Evolutionary conservation across 208 protist species (phyloP), one percentile per base, ranked within the genome.

Genomic region (Plasmodiophora brassicae): DNA sequence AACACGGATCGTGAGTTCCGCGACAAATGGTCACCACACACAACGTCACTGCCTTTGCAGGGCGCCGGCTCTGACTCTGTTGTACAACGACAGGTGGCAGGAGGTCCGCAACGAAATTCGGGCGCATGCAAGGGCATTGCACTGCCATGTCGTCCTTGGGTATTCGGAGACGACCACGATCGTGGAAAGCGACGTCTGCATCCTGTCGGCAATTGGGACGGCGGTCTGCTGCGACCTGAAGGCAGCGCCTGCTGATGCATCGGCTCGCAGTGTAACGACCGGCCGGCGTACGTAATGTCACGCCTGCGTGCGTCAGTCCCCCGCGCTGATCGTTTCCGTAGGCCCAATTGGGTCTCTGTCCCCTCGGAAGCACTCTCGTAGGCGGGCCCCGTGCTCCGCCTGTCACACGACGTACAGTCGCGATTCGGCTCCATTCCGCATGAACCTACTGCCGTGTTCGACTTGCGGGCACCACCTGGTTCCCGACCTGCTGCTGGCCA

Each of bases 91-190:
- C 41, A 78, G 65, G 65, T 78, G 65, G 65, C 65, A 78, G 65
- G 65, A 78, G 65, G 86, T 94, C 10, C 86, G 93, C 35, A 90
- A 94, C 45, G 93, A 95, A 39, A 92, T 94, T 25, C 88, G 89
- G n/a, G 53, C 83, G 1, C 93, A 95, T 85, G 93, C 93, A 25
- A 53, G 88, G 0, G 57, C 25, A 50, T 46, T 91, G 14, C 91
- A 91, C 44, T 93, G 91, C 46, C 57, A 85, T 50, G 53, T 84
- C 32, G 89, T 94, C 32, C 46, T 94, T 44, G 93, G 91, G 1
- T 95, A 95, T 83, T 85, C 35, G 1, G 93, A 95, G 84, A 83
- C 45, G 0, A 83, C 85, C 0, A 89, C 88, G 0, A 92, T 95
- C 71, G 43, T 85, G 38, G 91, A 92, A n/a, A 38, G 65, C 14